Evolutionary conservation across 768 basidiomycete species (phyloP).

Genomic region (Fomitopsis serialis): DNA sequence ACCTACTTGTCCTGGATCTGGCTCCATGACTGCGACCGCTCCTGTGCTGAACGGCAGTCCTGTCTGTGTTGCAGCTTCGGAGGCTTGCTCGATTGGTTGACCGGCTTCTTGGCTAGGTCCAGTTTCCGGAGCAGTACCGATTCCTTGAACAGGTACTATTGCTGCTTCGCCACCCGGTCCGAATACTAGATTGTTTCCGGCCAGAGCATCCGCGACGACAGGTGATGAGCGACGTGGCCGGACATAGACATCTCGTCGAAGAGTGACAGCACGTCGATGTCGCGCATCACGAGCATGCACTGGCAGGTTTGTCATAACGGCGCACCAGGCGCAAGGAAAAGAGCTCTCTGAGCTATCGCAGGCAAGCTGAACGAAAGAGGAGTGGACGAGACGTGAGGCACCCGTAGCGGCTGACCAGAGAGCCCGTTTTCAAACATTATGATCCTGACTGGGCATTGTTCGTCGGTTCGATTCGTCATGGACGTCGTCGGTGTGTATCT

Average conservation of each 20-base stretch:
- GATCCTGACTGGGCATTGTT: no score
- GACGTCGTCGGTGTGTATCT: no score
- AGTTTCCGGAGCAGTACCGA: not conserved
- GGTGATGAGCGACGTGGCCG: not conserved
- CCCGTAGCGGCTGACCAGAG: not conserved
- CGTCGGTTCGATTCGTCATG: no score
- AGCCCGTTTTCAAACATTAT: no score
- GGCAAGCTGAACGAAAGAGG: not conserved
- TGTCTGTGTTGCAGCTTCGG: not conserved
- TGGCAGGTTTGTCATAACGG: not conserved
- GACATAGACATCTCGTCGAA: not conserved
- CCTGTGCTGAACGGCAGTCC: not conserved
- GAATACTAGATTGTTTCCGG: not conserved
- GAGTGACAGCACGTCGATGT: not conserved
- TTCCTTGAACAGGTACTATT: not conserved
- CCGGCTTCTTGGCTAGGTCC: not conserved
- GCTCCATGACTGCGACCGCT: not conserved
- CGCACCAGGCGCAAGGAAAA: conserved; percentile 1
- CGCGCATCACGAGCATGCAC: not conserved
- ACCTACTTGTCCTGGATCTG: not conserved
- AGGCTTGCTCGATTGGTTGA: not conserved
- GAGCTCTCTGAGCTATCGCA: not conserved
- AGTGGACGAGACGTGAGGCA: not conserved
- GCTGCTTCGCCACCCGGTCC: conserved; percentile 5
- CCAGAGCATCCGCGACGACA: not conserved